Base-by-base conservation (phyloP, 2,329 filamentous ascomycete genomes). In the Aspergillus clavatus region DNA sequence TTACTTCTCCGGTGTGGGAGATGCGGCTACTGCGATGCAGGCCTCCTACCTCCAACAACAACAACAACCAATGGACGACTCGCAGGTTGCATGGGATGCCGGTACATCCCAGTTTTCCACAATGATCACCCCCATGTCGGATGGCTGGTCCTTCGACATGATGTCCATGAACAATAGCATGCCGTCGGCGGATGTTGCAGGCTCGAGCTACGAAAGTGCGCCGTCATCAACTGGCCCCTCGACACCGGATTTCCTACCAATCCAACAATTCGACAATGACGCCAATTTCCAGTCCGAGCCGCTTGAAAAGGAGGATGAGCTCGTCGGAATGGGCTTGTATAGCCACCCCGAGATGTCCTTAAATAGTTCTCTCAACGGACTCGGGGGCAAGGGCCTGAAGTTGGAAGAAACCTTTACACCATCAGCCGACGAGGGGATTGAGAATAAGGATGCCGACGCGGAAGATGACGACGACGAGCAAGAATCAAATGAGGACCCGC, bases 311-410 rank as follows among this genome's bases (percentile, higher is more conserved):
- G 84, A 81, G 28, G 86, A 89, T 58, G 84, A 89, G 48, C 75
- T 91, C 1, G 77, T 89, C n/a, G 87, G 87, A 16, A 84, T 93
- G 78, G 87, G 87, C 0, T 77, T 93, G 0, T 93, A 93, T 64
- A 87, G 89, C 57, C 72, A 79, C 4, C 86, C 86, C 0, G 83
- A 83, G 44, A 78, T 23, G 69, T 74, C 40, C 62, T 79, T 43
- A 70, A 80, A 65, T 74, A 78, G 68, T 75, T 81, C 67, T 63
- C 63, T 86, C 14, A 66, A 82, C 38, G 77, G 77, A 19, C 69
- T 77, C 6, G 63, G 71, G 14, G 86, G 86, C 46, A 87, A 88
- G 65, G 86, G 87, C 0, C 71, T 91, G 54, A 91, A 89, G 63
- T 72, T 93, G 3, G 87, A 91, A 66, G 86, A 90, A 63, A 86